A percentile compares a stretch with the other conserved stretches of the same genome.
These are phyloP conservation scores for Salix koriyanagi DNA, from an alignment of 345 rosid genomes.

Conservation along the genomic window DNA sequence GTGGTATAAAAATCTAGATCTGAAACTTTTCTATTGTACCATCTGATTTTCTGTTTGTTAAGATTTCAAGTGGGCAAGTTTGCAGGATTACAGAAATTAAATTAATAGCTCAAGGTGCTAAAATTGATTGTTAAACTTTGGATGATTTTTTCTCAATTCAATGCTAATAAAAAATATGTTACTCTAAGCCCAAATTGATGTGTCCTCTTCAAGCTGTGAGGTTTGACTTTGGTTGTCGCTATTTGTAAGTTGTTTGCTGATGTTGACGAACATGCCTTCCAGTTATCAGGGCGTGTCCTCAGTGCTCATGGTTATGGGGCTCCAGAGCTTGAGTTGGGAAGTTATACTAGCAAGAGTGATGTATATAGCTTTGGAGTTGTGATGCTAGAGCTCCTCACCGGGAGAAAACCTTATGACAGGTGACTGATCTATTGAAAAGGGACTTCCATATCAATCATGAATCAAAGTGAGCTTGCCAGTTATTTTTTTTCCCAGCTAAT, in stretches of 20 bases:
- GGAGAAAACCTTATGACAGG: constrained; percentile 81
- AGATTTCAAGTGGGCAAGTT: not conserved
- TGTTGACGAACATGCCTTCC: constrained; percentile 9
- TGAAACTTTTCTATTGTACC: not conserved
- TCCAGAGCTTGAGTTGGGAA: constrained; percentile 75
- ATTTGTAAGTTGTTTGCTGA: constrained; percentile 8
- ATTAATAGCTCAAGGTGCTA: not conserved
- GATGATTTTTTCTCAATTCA: too few species aligned
- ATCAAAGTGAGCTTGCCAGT: not conserved
- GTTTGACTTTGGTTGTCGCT: not conserved
- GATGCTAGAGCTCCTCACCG: constrained; percentile 90
- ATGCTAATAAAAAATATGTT: not conserved
- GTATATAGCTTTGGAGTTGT: constrained; percentile 91
- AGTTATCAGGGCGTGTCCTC: constrained; percentile 46
- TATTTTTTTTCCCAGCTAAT: not conserved
- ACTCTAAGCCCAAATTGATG: not conserved
- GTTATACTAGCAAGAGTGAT: constrained; percentile 80
- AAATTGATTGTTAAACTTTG: too few species aligned
- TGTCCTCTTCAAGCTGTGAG: not conserved
- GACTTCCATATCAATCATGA: not conserved
- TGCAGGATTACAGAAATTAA: not conserved
- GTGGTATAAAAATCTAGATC: not conserved
- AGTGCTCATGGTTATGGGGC: constrained; percentile 53
- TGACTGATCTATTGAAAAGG: constrained; percentile 17
- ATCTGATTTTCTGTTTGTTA: too few species aligned